These are phyloP conservation scores for Rhytidhysteron rufulum DNA, from an alignment of 2,329 filamentous ascomycete species.

Conservation along the genomic window DNA sequence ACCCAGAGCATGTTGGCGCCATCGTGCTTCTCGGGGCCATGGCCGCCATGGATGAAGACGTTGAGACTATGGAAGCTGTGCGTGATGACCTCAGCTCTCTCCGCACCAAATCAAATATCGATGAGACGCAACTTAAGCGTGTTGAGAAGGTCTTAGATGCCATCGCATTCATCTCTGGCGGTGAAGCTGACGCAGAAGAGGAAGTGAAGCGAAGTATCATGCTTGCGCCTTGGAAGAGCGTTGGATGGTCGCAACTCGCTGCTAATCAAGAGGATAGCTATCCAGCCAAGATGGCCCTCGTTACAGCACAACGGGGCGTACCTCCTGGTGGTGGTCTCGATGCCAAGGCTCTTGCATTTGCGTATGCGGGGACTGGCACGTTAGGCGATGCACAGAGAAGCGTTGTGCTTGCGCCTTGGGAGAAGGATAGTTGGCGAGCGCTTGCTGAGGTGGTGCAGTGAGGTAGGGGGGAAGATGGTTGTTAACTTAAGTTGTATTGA, in stretches of 20 bases:
- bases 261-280: slow-evolving; percentile 50
- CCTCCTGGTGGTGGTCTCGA: slow-evolving; percentile 68
- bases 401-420: slow-evolving; percentile 80
- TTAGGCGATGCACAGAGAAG: slow-evolving; percentile 72
- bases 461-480: not conserved
- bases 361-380: slow-evolving; percentile 70
- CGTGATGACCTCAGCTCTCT: slow-evolving; percentile 70
- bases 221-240: slow-evolving; percentile 72
- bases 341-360: slow-evolving; percentile 65
- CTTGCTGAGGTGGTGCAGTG: slow-evolving; percentile 35
- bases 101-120: slow-evolving; percentile 63
- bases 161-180: slow-evolving; percentile 58
- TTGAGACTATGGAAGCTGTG: slow-evolving; percentile 76
- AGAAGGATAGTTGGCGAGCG: slow-evolving; percentile 59
- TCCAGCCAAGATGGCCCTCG: slow-evolving; percentile 72
- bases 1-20: slow-evolving; percentile 73
- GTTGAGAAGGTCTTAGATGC: slow-evolving; percentile 74
- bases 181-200: slow-evolving; percentile 49
- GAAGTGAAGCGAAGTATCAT: slow-evolving; percentile 76
- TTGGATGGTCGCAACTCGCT: slow-evolving; percentile 76
- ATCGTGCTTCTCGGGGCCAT: slow-evolving; percentile 80
- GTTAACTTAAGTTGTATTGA: too few species aligned
- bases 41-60: slow-evolving; percentile 74
- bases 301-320: slow-evolving; percentile 70
- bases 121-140: slow-evolving; percentile 60